These are phyloP conservation scores for Phaffomyces antillensis DNA, from an alignment of 805 yeast species.

Conservation along the genomic window DNA sequence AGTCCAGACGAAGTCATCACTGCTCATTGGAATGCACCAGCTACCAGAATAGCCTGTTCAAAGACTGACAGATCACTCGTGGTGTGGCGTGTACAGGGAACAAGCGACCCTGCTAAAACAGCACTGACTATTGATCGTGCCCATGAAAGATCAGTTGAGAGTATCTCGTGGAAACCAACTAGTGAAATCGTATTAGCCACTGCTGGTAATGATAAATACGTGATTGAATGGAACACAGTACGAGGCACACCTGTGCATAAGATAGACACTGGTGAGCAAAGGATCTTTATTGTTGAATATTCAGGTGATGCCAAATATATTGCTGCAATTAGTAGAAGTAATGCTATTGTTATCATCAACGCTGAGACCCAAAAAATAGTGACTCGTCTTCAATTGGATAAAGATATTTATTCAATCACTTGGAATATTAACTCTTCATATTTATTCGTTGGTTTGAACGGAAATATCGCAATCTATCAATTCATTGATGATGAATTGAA, in stretches of 20 bases:
- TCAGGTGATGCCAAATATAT: conserved; percentile 37
- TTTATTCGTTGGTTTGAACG: conserved; percentile 42
- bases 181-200: conserved; percentile 39
- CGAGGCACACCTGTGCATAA: conserved; percentile 28
- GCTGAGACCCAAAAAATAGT: conserved; percentile 25
- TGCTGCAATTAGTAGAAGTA: conserved; percentile 35
- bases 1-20: conserved; percentile 6
- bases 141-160: conserved; percentile 33
- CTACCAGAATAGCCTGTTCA: conserved; percentile 23
- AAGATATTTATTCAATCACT: conserved; percentile 22
- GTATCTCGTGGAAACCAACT: conserved; percentile 43
- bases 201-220: conserved; percentile 39
- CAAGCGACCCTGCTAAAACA: conserved; percentile 23
- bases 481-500: conserved; percentile 6
- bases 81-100: conserved; percentile 23
- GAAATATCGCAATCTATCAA: conserved; percentile 29
- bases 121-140: conserved; percentile 32
- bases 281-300: conserved; percentile 22
- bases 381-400: conserved; percentile 20
- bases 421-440: conserved; percentile 31
- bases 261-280: conserved; percentile 23
- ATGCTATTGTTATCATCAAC: conserved; percentile 30
- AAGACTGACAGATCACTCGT: conserved; percentile 24
- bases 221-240: conserved; percentile 41
- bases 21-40: conserved; percentile 25